phyloP scores from a whole-genome alignment of 2,329 filamentous ascomycete genomes.

The Drechslera avenae region DNA sequence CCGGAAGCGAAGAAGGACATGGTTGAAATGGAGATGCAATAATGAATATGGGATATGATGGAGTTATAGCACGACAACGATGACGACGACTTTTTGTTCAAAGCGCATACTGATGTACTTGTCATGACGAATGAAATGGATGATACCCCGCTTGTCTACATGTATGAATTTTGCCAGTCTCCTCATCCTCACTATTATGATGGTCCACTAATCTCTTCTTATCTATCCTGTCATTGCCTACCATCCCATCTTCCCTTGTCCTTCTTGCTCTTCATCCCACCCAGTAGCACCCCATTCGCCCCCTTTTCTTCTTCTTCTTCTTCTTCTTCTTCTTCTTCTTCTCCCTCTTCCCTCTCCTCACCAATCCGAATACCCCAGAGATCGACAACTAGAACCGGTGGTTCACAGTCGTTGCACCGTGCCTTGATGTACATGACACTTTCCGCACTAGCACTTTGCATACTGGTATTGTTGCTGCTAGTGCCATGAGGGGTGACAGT shows the following conservation, averaged over 20 bases:
- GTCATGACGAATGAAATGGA: slow-evolving; percentile 8
- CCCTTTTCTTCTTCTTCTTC: background rate
- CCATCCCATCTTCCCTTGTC: background rate
- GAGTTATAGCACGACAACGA: background rate
- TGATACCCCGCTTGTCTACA: slow-evolving; percentile 4
- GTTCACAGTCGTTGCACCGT: slow-evolving; percentile 7
- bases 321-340: background rate
- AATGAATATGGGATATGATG: background rate
- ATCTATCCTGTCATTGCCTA: no score
- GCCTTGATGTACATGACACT: background rate
- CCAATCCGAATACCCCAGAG: background rate
- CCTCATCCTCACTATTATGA: no score
- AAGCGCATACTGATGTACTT: background rate
- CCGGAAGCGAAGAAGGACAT: slow-evolving; percentile 30
- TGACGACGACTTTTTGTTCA: no score
- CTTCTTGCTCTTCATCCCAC: background rate
- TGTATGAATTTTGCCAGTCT: no score
- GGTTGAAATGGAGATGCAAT: slow-evolving; percentile 47
- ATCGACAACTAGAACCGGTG: background rate
- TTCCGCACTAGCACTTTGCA: background rate
- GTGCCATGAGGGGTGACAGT: background rate
- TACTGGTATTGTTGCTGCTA: background rate
- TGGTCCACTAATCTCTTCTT: no score
- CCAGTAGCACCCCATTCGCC: background rate
- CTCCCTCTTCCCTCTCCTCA: background rate